Percentiles rank a stretch among this genome's conserved stretches.
Conservation (phyloP, 495 filamentous ascomycete genomes). For the Hypoxylon fuscum region DNA sequence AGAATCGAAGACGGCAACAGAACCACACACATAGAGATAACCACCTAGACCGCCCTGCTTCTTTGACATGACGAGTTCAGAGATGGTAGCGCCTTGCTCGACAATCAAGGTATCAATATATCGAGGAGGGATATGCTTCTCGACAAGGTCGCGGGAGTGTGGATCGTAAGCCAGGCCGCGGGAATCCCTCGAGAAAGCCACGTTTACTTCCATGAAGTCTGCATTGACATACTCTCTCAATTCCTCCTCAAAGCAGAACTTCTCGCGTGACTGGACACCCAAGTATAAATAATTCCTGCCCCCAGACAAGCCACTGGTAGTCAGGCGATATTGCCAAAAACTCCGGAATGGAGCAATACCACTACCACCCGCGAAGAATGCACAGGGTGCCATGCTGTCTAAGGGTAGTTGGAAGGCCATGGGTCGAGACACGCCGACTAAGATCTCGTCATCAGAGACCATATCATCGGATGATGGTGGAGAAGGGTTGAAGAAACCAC, state of each 20-base stretch:
- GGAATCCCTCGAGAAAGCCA: conserved; percentile 59
- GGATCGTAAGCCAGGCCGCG: conserved; percentile 57
- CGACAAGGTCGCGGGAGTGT: conserved; percentile 49
- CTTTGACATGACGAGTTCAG: conserved; percentile 63
- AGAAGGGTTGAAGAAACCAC: conserved; percentile 59
- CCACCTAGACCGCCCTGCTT: conserved; percentile 61
- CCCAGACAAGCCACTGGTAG: conserved; percentile 43
- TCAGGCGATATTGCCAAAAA: conserved; percentile 58
- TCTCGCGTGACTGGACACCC: conserved; percentile 60
- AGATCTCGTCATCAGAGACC: conserved; percentile 49
- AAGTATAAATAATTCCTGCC: conserved; percentile 60
- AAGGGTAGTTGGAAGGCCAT: conserved; percentile 60
- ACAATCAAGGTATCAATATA: conserved; percentile 61
- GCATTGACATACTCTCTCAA: conserved; percentile 56
- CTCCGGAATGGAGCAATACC: conserved; percentile 62
- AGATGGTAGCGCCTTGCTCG: conserved; percentile 56
- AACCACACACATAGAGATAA: conserved; percentile 62
- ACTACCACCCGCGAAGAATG: conserved; percentile 61
- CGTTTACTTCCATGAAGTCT: conserved; percentile 59
- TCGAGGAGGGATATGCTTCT: conserved; percentile 58
- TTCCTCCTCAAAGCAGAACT: conserved; percentile 61
- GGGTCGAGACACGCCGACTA: conserved; percentile 59
- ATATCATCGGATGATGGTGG: conserved; percentile 47
- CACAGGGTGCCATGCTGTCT: conserved; percentile 55
- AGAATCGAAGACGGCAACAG: conserved; percentile 62